Percentiles rank a stretch among this genome's conserved stretches.
Conservation (phyloP, 768 basidiomycete genomes). For the Amyloporia xantha region DNA sequence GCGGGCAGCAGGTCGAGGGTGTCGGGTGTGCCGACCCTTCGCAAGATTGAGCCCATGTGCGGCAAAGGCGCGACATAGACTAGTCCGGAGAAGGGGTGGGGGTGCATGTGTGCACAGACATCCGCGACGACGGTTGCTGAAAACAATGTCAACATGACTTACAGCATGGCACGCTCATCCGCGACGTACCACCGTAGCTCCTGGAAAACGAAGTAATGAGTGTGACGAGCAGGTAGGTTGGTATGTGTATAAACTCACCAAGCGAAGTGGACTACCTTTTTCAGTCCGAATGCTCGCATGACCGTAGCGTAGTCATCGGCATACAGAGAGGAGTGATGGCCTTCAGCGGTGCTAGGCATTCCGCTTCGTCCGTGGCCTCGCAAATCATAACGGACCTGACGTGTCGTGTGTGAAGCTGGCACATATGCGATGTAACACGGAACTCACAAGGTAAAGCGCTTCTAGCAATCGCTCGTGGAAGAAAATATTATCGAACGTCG, state of each 20-base stretch:
- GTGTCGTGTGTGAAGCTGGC: background rate
- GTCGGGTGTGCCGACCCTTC: conserved; percentile 6
- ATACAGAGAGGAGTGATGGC: conserved; percentile 6
- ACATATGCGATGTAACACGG: too few species aligned
- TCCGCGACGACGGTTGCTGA: conserved; percentile 16
- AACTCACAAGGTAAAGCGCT: conserved; percentile 17
- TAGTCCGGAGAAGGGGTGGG: conserved; percentile 12
- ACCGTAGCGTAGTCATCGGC: conserved; percentile 20
- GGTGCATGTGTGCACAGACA: conserved; percentile 10
- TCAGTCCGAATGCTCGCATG: conserved; percentile 13
- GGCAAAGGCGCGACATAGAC: conserved; percentile 13
- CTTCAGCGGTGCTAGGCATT: conserved; percentile 7
- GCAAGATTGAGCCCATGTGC: conserved; percentile 9
- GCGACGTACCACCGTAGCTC: conserved; percentile 2
- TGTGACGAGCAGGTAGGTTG: background rate
- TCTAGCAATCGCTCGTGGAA: conserved; percentile 6
- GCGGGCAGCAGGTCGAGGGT: conserved; percentile 7
- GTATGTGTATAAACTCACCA: conserved; percentile 11
- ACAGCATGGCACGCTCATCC: background rate
- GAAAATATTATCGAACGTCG: conserved; percentile 17
- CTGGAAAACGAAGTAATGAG: background rate
- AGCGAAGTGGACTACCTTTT: conserved; percentile 16
- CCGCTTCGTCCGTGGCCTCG: conserved; percentile 20
- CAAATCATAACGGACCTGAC: conserved; percentile 22
- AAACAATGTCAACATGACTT: background rate